These are phyloP conservation scores for Erigeron philadelphicus DNA, from an alignment of 140 eudicot species.

Conservation along the genomic window DNA sequence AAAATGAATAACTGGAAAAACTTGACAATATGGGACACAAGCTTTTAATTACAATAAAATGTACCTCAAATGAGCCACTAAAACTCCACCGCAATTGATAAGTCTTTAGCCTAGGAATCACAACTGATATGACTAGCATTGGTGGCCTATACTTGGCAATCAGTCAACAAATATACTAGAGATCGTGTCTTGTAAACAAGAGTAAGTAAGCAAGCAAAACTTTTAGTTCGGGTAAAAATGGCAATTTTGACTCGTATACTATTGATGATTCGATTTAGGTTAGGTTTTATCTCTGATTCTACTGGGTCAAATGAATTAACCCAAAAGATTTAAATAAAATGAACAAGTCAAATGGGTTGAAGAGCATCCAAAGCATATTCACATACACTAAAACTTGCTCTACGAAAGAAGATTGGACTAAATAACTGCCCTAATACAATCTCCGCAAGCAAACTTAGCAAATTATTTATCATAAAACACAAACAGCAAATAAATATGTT, in stretches of 20 bases:
- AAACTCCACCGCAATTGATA: slow-evolving; percentile 60
- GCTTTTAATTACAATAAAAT: not conserved
- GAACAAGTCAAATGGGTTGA: not conserved
- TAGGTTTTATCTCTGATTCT: not conserved
- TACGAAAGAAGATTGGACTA: too few species aligned
- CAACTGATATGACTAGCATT: slow-evolving; percentile 75
- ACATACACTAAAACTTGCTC: too few species aligned
- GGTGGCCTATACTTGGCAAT: slow-evolving; percentile 74
- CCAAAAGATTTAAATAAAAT: not conserved
- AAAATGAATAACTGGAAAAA: not conserved
- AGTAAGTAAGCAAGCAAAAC: not conserved
- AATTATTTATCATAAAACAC: too few species aligned
- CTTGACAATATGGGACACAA: not conserved
- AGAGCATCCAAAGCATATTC: not conserved
- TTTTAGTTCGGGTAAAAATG: not conserved
- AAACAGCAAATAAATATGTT: too few species aligned
- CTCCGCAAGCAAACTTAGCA: too few species aligned
- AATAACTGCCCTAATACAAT: too few species aligned
- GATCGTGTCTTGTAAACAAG: not conserved
- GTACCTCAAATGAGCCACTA: slow-evolving; percentile 69
- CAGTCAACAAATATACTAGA: slow-evolving; percentile 13
- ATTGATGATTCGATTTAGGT: not conserved
- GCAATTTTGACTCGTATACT: not conserved
- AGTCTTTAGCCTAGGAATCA: slow-evolving; percentile 62
- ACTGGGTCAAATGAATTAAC: not conserved